phyloP scores from a whole-genome alignment of 257 asterid genomes.

The Cruciata laevipes region DNA sequence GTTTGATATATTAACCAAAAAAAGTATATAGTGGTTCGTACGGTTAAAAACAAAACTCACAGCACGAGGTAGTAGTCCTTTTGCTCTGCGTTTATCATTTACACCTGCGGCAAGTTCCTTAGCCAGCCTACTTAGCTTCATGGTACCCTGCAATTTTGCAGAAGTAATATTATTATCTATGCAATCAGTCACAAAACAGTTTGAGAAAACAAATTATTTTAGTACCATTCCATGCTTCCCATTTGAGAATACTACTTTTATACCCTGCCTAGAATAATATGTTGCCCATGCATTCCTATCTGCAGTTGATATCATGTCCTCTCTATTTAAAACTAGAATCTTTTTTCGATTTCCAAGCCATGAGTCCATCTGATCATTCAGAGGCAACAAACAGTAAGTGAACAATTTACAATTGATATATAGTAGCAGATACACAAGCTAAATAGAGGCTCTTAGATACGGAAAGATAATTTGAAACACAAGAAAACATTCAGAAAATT shows the following conservation, averaged over 20 bases:
- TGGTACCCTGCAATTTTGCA: conserved; percentile 56
- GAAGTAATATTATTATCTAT: not conserved
- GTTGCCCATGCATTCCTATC: conserved; percentile 97
- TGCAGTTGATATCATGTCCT: conserved; percentile 84
- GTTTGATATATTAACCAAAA: not conserved
- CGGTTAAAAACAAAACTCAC: conserved; percentile 39
- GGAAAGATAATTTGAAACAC: not conserved
- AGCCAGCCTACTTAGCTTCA: conserved; percentile 76
- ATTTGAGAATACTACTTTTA: conserved; percentile 69
- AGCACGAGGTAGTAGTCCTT: conserved; percentile 91
- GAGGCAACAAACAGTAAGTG: not conserved
- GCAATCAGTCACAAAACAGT: not conserved
- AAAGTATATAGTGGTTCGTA: not conserved
- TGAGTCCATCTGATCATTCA: conserved; percentile 58
- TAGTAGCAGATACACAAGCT: not conserved
- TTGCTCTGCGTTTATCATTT: conserved; percentile 75
- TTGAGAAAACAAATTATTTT: not conserved
- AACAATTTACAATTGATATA: not conserved
- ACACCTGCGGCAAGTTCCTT: conserved; percentile 71
- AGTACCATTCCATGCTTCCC: conserved; percentile 81
- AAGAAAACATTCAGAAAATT: not conserved
- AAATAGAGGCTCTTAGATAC: not conserved
- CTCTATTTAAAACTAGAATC: conserved; percentile 85
- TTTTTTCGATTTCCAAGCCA: conserved; percentile 92
- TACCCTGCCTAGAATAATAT: conserved; percentile 81